A percentile compares a stretch with the other conserved stretches of the same genome.
Evolutionary conservation across 176 grass and related monocot genomes (phyloP).

Genomic region (Hyparrhenia diplandra): DNA sequence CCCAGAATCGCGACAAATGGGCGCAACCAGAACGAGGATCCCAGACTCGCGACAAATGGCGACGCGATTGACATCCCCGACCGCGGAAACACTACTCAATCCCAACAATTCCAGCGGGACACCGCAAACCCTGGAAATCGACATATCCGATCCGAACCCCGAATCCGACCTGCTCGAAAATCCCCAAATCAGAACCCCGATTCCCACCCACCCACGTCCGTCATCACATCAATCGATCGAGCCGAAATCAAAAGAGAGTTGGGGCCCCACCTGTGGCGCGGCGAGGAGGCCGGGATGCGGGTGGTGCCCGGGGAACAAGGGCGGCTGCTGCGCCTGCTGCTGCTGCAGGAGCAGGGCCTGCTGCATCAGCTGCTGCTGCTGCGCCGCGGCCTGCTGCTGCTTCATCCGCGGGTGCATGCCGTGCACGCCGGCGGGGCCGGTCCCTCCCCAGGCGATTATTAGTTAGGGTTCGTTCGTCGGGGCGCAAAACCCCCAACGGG

Average conservation of each 20-base stretch:
- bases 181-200: not conserved
- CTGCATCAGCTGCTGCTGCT: constrained; percentile 76
- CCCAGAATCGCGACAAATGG: not conserved
- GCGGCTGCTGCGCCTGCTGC: constrained; percentile 54
- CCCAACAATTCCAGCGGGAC: not conserved
- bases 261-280: constrained; percentile 45
- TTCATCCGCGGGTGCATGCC: constrained; percentile 68
- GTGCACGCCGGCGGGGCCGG: not conserved
- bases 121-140: not conserved
- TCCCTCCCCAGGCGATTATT: constrained; percentile 26
- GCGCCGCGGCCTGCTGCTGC: constrained; percentile 58
- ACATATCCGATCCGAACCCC: not conserved
- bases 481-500: no score
- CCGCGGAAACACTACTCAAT: not conserved
- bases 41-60: not conserved
- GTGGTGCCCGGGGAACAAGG: constrained; percentile 69
- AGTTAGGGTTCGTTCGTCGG: constrained; percentile 46
- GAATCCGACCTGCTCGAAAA: no score
- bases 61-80: not conserved
- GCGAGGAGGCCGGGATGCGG: constrained; percentile 82
- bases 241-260: no score
- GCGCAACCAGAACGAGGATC: not conserved
- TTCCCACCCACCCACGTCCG: not conserved
- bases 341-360: constrained; percentile 68
- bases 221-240: no score